Percentiles rank a stretch among this genome's conserved stretches.
phyloP scores from a whole-genome alignment of 164 flowering plant species.

The Piper betle region DNA sequence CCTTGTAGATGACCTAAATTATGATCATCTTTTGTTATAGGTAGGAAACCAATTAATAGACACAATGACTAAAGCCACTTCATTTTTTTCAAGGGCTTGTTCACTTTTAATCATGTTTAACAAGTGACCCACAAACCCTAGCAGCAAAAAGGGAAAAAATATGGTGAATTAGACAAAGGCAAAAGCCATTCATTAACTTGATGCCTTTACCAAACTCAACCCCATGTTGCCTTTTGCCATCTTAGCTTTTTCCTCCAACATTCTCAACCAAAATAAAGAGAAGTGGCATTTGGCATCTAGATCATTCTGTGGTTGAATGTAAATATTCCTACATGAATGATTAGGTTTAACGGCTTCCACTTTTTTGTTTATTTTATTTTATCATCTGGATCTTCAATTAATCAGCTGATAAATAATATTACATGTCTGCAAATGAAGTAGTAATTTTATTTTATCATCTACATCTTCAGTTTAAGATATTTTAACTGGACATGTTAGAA shows the following conservation, averaged over 20 bases:
- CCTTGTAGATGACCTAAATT: neutral
- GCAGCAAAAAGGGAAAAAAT: neutral
- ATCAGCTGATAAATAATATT: too few relatives aligned
- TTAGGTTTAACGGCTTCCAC: too few relatives aligned
- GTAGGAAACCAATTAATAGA: neutral
- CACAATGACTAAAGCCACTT: neutral
- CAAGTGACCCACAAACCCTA: neutral
- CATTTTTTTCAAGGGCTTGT: neutral
- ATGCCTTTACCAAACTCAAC: neutral
- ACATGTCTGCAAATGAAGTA: too few relatives aligned
- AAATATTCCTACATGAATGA: neutral
- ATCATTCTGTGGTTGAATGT: neutral
- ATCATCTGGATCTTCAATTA: too few relatives aligned
- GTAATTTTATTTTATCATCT: too few relatives aligned
- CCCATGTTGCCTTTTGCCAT: too few relatives aligned
- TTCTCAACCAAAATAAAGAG: neutral
- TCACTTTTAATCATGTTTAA: neutral
- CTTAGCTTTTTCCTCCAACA: neutral
- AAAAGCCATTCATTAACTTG: neutral
- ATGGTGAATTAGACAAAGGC: neutral
- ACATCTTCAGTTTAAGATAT: too few relatives aligned
- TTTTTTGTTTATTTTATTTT: too few relatives aligned
- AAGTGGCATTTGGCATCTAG: neutral
- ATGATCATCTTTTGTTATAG: neutral
- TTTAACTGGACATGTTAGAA: too few relatives aligned